Base-by-base conservation (phyloP, 164 flowering plant genomes). In the Vitis labrusca region DNA sequence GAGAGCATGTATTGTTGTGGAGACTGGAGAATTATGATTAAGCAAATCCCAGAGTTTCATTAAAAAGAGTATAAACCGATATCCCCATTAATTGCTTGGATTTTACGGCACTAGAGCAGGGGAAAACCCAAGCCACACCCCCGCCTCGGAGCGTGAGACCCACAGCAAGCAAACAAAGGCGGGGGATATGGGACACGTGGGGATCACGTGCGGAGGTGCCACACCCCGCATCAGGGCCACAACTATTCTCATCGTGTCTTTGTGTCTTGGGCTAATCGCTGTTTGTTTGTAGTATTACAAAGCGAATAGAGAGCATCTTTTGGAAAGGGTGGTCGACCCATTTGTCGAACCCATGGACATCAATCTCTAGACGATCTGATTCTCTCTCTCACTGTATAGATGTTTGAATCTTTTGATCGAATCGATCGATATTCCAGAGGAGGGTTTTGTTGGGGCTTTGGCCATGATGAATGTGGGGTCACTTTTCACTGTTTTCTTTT, bases 241-340 rank as follows among this genome's bases (percentile, higher is more conserved):
- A 3, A 37, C 44, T 37, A 37, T 37, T 37, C 44, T 37, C 44
- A 11, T 52, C 6, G 16, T 27, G 27, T 23, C 71, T 47, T 52
- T 52, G 53, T 70, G 76, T 79, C 82, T 78, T 73, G 84, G 82
- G 81, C 60, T 60, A 61, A 71, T 52, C 70, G 78, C 49, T 68
- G 71, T 72, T 60, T 71, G 59, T 32, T 63, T 32, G 59, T 69
- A 29, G 44, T 61, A 50, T 74, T 57, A 75, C 80, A 78, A 73
- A 72, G 83, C 60, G 63, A 55, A 72, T 59, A 61, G 71, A 75
- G 83, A 82, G 92, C 87, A 88, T 88, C 85, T 86, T 85, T 88
- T 82, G 91, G 81, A 88, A 88, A 83, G 88, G 89, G 80, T 82
- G 78, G 84, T 81, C 82, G 84, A 85, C 83, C 80, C 73, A 71